Conservation (phyloP, 2,329 filamentous ascomycete species). For the Xylaria sp. region DNA sequence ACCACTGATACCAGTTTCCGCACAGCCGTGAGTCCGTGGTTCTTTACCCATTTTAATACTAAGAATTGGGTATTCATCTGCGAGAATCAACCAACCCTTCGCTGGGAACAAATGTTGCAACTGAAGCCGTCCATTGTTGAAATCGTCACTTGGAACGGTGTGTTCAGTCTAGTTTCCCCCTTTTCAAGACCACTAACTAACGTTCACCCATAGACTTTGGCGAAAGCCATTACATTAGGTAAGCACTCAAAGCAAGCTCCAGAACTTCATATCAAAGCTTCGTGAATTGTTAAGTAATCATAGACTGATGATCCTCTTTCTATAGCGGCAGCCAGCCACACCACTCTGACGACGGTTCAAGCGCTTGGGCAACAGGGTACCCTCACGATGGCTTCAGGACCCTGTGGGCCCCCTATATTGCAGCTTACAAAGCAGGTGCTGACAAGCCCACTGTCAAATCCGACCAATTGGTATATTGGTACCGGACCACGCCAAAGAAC, state of each 20-base stretch:
- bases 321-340: conserved; percentile 26
- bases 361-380: conserved; percentile 30
- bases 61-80: conserved; percentile 36
- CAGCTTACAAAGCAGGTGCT: conserved; percentile 31
- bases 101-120: conserved; percentile 30
- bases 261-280: not conserved
- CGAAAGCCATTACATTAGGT: conserved; percentile 11
- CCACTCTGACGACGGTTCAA: conserved; percentile 31
- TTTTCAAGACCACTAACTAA: not conserved
- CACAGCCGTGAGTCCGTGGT: conserved; percentile 31
- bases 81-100: conserved; percentile 25
- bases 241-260: not conserved
- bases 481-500: conserved; percentile 29
- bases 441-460: conserved; percentile 20
- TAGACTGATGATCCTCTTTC: conserved; percentile 5
- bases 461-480: conserved; percentile 33
- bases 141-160: conserved; percentile 34
- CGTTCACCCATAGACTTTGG: not conserved
- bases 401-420: conserved; percentile 28
- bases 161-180: not conserved
- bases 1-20: not conserved
- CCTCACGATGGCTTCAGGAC: conserved; percentile 27
- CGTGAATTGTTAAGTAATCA: not conserved
- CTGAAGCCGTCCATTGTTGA: conserved; percentile 29
- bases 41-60: conserved; percentile 32